Evolutionary conservation across 2,329 filamentous ascomycete species (phyloP), one percentile per base, ranked within the genome.

Genomic region (Cladorrhinum sp.): DNA sequence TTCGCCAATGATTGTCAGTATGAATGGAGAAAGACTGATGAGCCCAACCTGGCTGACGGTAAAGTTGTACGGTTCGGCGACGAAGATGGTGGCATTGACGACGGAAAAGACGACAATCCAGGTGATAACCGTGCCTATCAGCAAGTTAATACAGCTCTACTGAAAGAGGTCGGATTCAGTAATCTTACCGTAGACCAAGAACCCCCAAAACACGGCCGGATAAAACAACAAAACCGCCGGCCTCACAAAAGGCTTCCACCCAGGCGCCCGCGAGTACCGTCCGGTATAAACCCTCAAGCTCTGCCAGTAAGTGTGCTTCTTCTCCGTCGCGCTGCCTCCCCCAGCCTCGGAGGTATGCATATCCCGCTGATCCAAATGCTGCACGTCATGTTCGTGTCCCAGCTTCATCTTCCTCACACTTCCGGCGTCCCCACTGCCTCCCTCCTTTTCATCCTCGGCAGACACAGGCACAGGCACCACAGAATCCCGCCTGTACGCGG

Each of bases 181-280:
- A 75, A 1, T 72, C 75, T 55, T 57, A 51, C 79, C 80, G 64
- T 81, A 81, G 6, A 81, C 69, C 16, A 82, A 64, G 49, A 81
- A 79, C 18, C 76, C 76, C 78, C 78, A 82, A 13, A 80, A 70
- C 3, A 83, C 79, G 6, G 77, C 79, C 0, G 81, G 74, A 58
- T 82, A 83, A 55, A 77, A 75, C 65, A 81, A 77, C 52, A 83
- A 73, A 3, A 80, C 75, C 32, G 83, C 71, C 0, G 81, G 81
- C 1, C 79, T 68, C 3, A 74, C 38, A 57, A 77, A 76, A 41
- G 76, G 71, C 64, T 76, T 76, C 73, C 74, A 75, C n/a, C 73
- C 61, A 1, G 75, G 72, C 1, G 75, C 75, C 9, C 69, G 59
- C 23, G 72, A 73, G 65, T 76, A 77, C 32, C 69, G 66, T 9